phyloP scores from a whole-genome alignment of 345 rosid species.

The Cardamine chenopodiifolia region DNA sequence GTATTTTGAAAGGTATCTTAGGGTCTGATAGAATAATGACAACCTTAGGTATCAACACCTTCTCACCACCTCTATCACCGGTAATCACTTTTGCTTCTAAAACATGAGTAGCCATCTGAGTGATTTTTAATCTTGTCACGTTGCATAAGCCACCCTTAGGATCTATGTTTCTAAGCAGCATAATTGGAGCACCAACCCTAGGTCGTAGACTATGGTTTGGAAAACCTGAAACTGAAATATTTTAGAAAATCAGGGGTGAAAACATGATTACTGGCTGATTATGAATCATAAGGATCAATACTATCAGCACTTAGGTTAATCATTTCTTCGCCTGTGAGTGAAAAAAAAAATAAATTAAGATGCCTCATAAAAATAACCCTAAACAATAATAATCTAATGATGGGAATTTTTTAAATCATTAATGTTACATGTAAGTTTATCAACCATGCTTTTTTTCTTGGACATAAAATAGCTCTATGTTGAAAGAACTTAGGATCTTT shows the following conservation, averaged over 20 bases:
- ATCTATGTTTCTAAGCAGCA: slow-evolving; percentile 1
- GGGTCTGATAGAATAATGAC: no score
- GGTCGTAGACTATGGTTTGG: background rate
- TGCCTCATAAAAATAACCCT: no score
- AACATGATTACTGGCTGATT: background rate
- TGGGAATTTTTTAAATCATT: no score
- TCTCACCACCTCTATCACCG: background rate
- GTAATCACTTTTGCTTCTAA: background rate
- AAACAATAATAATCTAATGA: no score
- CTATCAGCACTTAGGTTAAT: background rate
- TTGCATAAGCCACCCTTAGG: slow-evolving; percentile 1
- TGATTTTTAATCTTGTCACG: background rate
- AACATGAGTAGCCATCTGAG: background rate
- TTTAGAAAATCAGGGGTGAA: background rate
- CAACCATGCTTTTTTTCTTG: background rate
- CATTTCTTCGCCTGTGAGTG: background rate
- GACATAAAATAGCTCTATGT: background rate
- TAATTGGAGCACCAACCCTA: background rate
- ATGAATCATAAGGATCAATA: background rate
- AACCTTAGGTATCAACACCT: background rate
- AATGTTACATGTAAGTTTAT: no score
- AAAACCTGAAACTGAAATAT: background rate
- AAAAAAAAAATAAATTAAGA: no score
- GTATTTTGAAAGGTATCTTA: no score
- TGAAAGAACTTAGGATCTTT: background rate